Base-by-base conservation (phyloP, 2,329 filamentous ascomycete species). In the Teratosphaeriaceae sp. region DNA sequence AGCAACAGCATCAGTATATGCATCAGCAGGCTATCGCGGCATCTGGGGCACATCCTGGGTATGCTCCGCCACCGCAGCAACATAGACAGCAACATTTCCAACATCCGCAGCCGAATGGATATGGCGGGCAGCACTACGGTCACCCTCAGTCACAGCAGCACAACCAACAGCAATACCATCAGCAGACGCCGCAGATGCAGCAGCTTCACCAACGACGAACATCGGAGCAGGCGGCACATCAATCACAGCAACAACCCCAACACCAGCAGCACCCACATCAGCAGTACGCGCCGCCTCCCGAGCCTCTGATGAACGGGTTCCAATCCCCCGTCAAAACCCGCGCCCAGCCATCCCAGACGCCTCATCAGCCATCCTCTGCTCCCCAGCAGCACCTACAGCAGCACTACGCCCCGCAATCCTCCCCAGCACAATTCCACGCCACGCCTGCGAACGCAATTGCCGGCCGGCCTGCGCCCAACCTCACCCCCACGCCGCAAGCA, bases 11-110 rank as follows among this genome's bases (percentile, higher is more conserved):
- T 36, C 56, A 60, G 21, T 51, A 56, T 40, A 56, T 55, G 13
- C 62, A 65, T 42, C 55, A 58, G n/a, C 48, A 52, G 42, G 62
- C 62, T 12, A 51, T 63, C 24, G 50, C 55, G 13, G 45, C 45
- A 24, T 34, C 55, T 13, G 55, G 54, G 19, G 56, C 46, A 11
- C 55, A 59, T 38, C 55, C 51, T 6, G 42, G 24, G 2, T 36
- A 46, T 38, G 21, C 24, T 8, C 45, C 18, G 31, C 15, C 47
- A 30, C 50, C 48, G 38, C 46, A 47, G 23, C 44, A 53, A 37
- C 46, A 47, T 29, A 47, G 45, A 24, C 35, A 37, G 7, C 43
- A 38, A 16, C 45, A 40, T 20, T 30, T 44, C 22, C 50, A 51
- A 19, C 40, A 35, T 24, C 45, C 50, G 23, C 26, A 37, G 37